Evolutionary conservation across 345 rosid genomes (phyloP), one percentile per base, ranked within the genome.

Genomic region (Leavenworthia alabamica): DNA sequence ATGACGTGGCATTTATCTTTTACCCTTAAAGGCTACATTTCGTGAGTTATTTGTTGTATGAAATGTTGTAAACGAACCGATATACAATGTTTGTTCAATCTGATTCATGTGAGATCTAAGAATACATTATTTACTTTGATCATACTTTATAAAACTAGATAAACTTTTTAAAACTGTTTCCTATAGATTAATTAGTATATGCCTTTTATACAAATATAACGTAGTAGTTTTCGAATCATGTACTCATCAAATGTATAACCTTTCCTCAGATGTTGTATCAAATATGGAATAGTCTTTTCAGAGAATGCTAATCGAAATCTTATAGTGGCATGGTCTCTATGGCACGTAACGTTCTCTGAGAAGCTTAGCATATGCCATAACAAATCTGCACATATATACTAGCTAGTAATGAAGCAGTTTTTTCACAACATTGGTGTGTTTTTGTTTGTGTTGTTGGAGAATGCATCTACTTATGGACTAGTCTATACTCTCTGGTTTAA

Each of bases 71-170:
- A 73, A 78, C 78, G n/a, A 86, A 92, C 28, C 81, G 95, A 1
- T 92, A 92, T 51, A 74, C 75, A 0, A 40, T 92, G 45, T 85
- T 92, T 45, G 93, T 95, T 44, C 81, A 83, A 57, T 76, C 98
- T 5, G 96, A 84, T 52, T 86, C 96, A n/a, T 88, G 90, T 28
- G 93, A 92, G 63, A 62, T 83, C 66, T 86, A 62, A 72, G 45
- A 56, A 48, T 64, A 50, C 56, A 62, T 70, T 13, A 55, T 28
- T 46, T 48, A 39, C 20, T 40, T 0, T 48, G 54, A 56, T 56
- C 70, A 27, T 70, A 49, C 47, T 62, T 52, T 42, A 36, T 52
- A 62, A n/a, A n/a, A n/a, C n/a, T 52, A 62, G 28, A 33, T 50
- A 45, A 5, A 44, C n/a, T 37, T 32, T 50, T 36, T n/a, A 5